Evolutionary conservation across 225 moss, liverwort and hornwort genomes (phyloP).

Genomic region (Pseudisothecium myosuroides): DNA sequence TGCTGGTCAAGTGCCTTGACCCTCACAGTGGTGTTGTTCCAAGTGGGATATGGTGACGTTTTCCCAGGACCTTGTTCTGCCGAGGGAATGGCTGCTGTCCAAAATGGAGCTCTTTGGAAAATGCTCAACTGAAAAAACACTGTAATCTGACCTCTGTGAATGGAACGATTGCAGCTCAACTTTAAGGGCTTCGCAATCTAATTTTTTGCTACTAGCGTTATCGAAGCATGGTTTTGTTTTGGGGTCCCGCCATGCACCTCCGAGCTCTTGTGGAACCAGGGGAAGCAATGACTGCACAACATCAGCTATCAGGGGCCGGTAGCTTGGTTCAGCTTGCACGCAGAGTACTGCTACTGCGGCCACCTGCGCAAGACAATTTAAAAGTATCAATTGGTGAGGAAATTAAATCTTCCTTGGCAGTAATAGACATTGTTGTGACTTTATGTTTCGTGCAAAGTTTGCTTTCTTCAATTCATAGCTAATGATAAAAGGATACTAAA

Average conservation of each 20-base stretch:
- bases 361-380: slow-evolving; percentile 19
- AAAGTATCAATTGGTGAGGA: not conserved
- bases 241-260: slow-evolving; percentile 32
- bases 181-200: not conserved
- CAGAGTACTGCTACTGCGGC: slow-evolving; percentile 65
- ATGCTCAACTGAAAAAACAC: not conserved
- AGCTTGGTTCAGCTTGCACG: slow-evolving; percentile 57
- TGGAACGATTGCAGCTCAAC: not conserved
- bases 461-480: not conserved
- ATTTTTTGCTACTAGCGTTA: not conserved
- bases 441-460: not conserved
- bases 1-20: not conserved
- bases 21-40: not conserved
- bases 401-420: not conserved
- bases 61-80: not conserved
- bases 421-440: not conserved
- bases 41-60: not conserved
- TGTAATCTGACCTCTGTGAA: slow-evolving; percentile 9
- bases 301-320: slow-evolving; percentile 61
- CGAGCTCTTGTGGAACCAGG: slow-evolving; percentile 48
- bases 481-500: not conserved
- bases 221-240: not conserved
- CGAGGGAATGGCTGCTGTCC: not conserved
- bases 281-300: slow-evolving; percentile 65
- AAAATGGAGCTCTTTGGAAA: not conserved